These are phyloP conservation scores for Spergularia marina DNA, from an alignment of 148 eudicot genomes.

Conservation along the genomic window DNA sequence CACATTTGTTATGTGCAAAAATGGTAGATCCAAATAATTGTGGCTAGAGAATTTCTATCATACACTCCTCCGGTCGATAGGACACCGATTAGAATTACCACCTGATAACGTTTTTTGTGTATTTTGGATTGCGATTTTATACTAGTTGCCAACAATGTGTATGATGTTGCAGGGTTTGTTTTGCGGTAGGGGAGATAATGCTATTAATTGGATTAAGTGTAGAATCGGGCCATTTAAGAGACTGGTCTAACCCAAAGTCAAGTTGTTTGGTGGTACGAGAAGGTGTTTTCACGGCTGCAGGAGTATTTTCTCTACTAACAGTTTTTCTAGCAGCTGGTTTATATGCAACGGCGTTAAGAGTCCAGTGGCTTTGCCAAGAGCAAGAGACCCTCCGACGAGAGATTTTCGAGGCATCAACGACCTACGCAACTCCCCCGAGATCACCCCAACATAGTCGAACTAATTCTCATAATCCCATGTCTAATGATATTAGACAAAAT, in stretches of 20 bases:
- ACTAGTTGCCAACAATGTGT: no score
- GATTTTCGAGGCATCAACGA: slow-evolving; percentile 41
- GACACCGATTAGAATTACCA: no score
- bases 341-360: slow-evolving; percentile 54
- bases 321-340: slow-evolving; percentile 70
- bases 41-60: no score
- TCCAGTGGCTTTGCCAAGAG: slow-evolving; percentile 47
- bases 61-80: no score
- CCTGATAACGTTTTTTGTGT: no score
- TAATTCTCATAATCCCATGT: slow-evolving; percentile 11
- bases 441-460: slow-evolving; percentile 35
- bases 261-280: slow-evolving; percentile 50
- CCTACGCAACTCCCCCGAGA: slow-evolving; percentile 58
- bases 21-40: no score
- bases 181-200: slow-evolving; percentile 74
- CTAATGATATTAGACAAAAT: slow-evolving; percentile 21
- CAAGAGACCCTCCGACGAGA: slow-evolving; percentile 44
- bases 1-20: no score
- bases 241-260: slow-evolving; percentile 51
- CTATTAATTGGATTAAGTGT: slow-evolving; percentile 71
- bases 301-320: slow-evolving; percentile 58
- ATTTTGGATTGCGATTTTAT: no score
- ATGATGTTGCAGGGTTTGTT: slow-evolving; percentile 46
- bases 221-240: slow-evolving; percentile 81
- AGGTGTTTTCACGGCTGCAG: slow-evolving; percentile 75